Base-by-base conservation (phyloP, 805 yeast genomes). In the Wickerhamomyces subpelliculosus region DNA sequence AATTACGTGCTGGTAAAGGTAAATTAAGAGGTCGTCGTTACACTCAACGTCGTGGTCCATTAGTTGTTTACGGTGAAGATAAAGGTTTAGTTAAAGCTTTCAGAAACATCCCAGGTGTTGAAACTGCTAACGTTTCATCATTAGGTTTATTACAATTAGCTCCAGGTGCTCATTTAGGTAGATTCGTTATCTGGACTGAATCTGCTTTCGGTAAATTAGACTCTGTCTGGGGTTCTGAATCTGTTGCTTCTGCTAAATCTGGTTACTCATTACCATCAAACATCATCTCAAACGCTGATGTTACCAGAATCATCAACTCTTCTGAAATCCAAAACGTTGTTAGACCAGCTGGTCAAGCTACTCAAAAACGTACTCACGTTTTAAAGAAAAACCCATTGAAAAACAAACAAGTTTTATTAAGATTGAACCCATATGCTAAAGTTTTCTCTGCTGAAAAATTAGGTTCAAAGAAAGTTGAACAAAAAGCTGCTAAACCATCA, bases 21-120 rank as follows among this genome's bases (percentile, higher is more conserved):
- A 93, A 93, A 79, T 75, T 87, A 77, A 88, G 98, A 83, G 94
- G 94, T 78, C 88, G 98, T 80, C 89, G 98, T 80, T 84, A 78
- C 84, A 86, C 96, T 63, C 98, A 93, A 78, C 89, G 97, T 82
- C 86, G 93, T 73, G 98, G 98, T 72, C 98, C 98, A 67, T 84
- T 93, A 67, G 95, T 93, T 58, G 96, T 93, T 73, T 93, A 89
- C 87, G 82, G 86, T 65, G 77, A 89, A 75, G 97, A 94, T 83
- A 85, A 89, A 68, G 97, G 97, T 78, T 64, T 93, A 46, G 94
- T 84, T 68, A 86, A 87, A 80, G 98, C 98, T 52, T 87, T 93
- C 82, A 89, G 97, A 85, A 93, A 93, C 86, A 76, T 93, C 57
- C 98, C 98, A 73, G 98, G 98, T 84, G 97, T 93, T 58, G 98